phyloP scores from a whole-genome alignment of 108 stramenopile species.

The Nitzschia sp. region DNA sequence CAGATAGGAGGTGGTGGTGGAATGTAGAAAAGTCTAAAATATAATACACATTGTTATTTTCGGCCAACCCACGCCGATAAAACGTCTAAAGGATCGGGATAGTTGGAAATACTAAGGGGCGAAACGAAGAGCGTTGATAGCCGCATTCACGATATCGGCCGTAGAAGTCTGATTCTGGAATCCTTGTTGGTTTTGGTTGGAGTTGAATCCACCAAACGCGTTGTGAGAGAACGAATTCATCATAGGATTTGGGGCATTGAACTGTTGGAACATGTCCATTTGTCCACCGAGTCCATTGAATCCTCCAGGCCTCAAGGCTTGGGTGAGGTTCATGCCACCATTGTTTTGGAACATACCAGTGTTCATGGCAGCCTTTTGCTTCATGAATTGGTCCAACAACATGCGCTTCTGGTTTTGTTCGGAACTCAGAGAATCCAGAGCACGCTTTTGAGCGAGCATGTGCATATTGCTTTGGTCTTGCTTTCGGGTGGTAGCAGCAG shows the following conservation, averaged over 20 bases:
- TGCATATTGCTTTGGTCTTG: constrained; percentile 31
- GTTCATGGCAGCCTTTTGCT: constrained; percentile 21
- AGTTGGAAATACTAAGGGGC: no score
- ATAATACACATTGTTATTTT: not conserved
- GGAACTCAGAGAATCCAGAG: constrained; percentile 9
- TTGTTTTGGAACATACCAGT: constrained; percentile 11
- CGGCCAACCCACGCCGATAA: not conserved
- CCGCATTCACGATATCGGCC: constrained; percentile 54
- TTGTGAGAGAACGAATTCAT: constrained; percentile 4
- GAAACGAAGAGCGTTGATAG: constrained; percentile 42
- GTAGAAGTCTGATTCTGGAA: constrained; percentile 22
- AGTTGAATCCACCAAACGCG: not conserved
- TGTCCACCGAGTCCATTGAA: constrained; percentile 1
- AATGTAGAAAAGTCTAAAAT: not conserved
- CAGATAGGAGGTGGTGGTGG: no score
- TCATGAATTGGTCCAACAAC: constrained; percentile 21
- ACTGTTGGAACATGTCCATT: constrained; percentile 14
- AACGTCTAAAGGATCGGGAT: no score
- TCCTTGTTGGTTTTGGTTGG: constrained; percentile 1
- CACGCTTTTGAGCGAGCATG: constrained; percentile 27
- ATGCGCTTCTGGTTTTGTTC: constrained; percentile 20
- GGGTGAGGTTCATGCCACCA: constrained; percentile 15
- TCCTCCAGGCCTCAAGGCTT: constrained; percentile 5
- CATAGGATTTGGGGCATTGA: constrained; percentile 7
- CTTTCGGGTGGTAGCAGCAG: constrained; percentile 56